These are phyloP conservation scores for Zangia roseola DNA, from an alignment of 768 basidiomycete genomes.

Conservation along the genomic window DNA sequence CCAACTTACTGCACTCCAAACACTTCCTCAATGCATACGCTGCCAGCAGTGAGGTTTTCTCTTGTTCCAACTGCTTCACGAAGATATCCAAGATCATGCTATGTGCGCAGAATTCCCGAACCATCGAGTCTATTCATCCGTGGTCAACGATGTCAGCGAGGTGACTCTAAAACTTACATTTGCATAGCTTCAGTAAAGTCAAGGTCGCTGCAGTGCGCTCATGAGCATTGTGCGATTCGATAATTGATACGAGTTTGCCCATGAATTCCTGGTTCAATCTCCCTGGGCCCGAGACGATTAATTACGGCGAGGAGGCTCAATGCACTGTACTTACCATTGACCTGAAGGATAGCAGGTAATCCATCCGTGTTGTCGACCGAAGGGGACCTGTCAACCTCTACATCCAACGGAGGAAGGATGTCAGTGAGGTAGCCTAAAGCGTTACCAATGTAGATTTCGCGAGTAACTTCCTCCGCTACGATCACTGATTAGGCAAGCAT, in stretches of 20 bases:
- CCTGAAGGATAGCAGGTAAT: neutral
- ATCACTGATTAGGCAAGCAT: neutral
- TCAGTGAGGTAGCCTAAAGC: conserved; percentile 3
- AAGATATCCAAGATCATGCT: neutral
- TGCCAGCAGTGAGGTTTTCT: conserved; percentile 7
- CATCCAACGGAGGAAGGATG: conserved; percentile 5
- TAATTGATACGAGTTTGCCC: neutral
- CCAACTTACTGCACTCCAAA: neutral
- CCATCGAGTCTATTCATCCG: neutral
- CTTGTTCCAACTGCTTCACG: neutral
- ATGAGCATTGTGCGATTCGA: neutral
- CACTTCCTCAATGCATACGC: conserved; percentile 5
- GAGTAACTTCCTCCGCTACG: neutral
- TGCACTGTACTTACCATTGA: neutral
- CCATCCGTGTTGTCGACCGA: neutral
- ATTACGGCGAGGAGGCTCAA: too few species aligned
- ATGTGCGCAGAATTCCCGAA: neutral
- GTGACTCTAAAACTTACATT: neutral
- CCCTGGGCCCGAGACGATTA: neutral
- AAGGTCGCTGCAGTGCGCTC: conserved; percentile 6
- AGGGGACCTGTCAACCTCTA: neutral
- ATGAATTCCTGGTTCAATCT: neutral
- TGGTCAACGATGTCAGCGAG: neutral
- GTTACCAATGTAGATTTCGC: neutral
- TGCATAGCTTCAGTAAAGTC: conserved; percentile 10